Base-by-base conservation (phyloP, 169 alveolate genomes). In the Plasmodium cynomolgi region DNA sequence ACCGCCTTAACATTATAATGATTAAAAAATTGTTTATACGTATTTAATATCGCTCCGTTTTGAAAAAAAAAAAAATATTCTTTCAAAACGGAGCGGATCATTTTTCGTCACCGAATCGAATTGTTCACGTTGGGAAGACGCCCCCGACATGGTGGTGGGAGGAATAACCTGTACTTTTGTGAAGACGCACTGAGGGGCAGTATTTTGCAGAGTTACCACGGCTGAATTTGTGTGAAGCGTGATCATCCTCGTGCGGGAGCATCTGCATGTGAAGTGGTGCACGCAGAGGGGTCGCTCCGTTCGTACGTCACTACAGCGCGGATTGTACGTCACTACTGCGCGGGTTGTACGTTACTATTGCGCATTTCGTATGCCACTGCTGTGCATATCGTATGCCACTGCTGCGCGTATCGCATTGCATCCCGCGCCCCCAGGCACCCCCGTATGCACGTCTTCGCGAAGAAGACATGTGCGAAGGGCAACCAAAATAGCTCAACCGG, bases 111-210 rank as follows among this genome's bases (percentile, higher is more conserved):
- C 37, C 77, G 37, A 20, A 68, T 23, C 37, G 37, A 68, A 68
- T 68, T 68, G 37, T 9, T 20, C 37, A 68, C 77, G 9, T 20
- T 68, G 77, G 37, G 37, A 26, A 26, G 33, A 23, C 29, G 37
- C 77, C 9, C n/a, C 41, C 77, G 15, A 20, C 77, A 68, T 26
- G 37, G 37, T 68, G 37, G 6, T 26, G 77, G 15, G 77, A 68
- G 37, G 37, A 68, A 23, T 23, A 8, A 68, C 37, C 41, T 15
- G 20, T 50, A 50, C 29, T 29, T 9, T 23, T 68, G 1, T 29
- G 37, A 68, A 41, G 54, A 33, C 56, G 81, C 91, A 83, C 81
- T 83, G 62, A 31, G 72, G 41, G 72, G 91, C 91, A 83, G 54
- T 31, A 2, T 31, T 54, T 83, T 83, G n/a, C 39, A 83, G 23